Conservation (phyloP, 169 alveolate genomes). For the Ichthyophthirius multifiliis region DNA sequence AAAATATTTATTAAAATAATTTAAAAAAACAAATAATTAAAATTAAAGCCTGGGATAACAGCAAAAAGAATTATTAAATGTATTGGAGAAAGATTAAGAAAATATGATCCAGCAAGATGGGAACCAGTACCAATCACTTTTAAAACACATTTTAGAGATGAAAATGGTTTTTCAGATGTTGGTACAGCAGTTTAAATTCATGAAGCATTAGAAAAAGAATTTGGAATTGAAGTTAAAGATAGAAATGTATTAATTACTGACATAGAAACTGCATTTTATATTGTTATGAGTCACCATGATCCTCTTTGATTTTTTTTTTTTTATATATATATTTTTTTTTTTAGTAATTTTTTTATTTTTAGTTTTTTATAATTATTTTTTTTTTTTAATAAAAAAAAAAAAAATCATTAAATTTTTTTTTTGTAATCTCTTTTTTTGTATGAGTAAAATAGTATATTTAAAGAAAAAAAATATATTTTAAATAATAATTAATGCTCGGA, state of each 20-base stretch:
- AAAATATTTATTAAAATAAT: background rate
- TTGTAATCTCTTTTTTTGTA: too few relatives aligned
- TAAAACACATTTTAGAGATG: slow-evolving; percentile 65
- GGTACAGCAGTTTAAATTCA: slow-evolving; percentile 57
- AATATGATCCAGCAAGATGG: slow-evolving; percentile 56
- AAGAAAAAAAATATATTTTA: too few relatives aligned
- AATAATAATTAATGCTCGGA: too few relatives aligned
- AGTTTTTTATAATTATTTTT: too few relatives aligned
- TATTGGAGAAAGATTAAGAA: slow-evolving; percentile 70
- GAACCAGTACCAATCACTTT: slow-evolving; percentile 73
- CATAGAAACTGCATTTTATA: slow-evolving; percentile 43
- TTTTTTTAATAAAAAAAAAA: too few relatives aligned
- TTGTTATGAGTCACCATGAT: slow-evolving; percentile 43
- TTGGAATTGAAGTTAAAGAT: slow-evolving; percentile 66
- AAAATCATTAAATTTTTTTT: too few relatives aligned
- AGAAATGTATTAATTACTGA: slow-evolving; percentile 38
- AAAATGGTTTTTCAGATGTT: slow-evolving; percentile 47
- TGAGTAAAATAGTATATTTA: too few relatives aligned
- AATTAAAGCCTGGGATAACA: slow-evolving; percentile 51
- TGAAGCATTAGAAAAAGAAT: slow-evolving; percentile 70
- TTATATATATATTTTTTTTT: too few relatives aligned
- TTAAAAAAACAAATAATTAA: background rate
- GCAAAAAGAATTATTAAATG: slow-evolving; percentile 66
- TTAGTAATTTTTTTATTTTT: too few relatives aligned
- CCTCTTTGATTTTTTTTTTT: too few relatives aligned